A percentile compares a stretch with the other conserved stretches of the same genome.
These are phyloP conservation scores for Trichoderma simmonsii DNA, from an alignment of 2,329 filamentous ascomycete genomes.

Conservation along the genomic window DNA sequence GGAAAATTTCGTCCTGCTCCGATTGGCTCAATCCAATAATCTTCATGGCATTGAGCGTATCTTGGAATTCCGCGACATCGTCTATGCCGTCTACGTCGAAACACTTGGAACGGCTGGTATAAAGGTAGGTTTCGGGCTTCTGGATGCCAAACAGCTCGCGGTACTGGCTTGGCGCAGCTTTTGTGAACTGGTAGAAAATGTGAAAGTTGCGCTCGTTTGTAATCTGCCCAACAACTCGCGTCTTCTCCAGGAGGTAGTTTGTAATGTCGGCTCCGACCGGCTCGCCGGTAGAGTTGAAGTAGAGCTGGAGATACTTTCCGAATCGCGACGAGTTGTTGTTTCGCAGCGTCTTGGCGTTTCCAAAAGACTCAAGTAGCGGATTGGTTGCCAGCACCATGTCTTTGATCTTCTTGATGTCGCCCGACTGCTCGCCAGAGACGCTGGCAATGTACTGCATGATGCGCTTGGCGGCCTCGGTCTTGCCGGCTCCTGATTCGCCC, in stretches of 20 bases:
- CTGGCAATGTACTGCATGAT: constrained; percentile 99
- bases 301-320: constrained; percentile 95
- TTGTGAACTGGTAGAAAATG: constrained; percentile 99
- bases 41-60: constrained; percentile 92
- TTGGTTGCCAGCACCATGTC: constrained; percentile 99
- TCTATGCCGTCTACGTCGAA: constrained; percentile 93
- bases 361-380: constrained; percentile 93
- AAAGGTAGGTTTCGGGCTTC: constrained; percentile 86
- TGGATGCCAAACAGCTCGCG: constrained; percentile 87
- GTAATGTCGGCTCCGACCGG: constrained; percentile 96
- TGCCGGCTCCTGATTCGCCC: constrained; percentile 95
- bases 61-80: constrained; percentile 81
- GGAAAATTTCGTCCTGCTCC: constrained; percentile 95
- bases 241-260: constrained; percentile 95
- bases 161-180: constrained; percentile 84
- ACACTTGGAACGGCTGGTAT: constrained; percentile 92
- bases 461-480: constrained; percentile 96
- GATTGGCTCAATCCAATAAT: constrained; percentile 83
- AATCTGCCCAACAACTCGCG: constrained; percentile 92
- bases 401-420: constrained; percentile 93
- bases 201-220: constrained; percentile 96
- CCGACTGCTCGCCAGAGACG: constrained; percentile 80
- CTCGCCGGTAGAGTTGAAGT: constrained; percentile 89
- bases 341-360: constrained; percentile 94
- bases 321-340: constrained; percentile 99